Conservation (phyloP, 352 stramenopile species). For the Pythium aquatile region DNA sequence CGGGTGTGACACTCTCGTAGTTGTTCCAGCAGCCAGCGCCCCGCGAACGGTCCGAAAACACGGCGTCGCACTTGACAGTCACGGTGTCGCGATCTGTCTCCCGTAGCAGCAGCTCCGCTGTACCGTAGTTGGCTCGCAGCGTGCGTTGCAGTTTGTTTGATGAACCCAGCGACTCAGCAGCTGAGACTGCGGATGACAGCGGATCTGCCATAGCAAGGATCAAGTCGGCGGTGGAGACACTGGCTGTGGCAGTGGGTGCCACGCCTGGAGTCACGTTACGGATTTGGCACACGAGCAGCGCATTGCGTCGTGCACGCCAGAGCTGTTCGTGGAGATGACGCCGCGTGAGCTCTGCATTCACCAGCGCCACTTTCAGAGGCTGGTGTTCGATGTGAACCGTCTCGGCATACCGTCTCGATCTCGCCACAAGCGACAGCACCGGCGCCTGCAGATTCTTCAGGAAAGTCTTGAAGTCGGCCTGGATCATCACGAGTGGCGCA, state of each 20-base stretch:
- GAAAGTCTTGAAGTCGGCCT: constrained; percentile 51
- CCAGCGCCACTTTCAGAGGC: constrained; percentile 45
- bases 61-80: constrained; percentile 50
- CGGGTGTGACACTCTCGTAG: constrained; percentile 53
- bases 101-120: constrained; percentile 48
- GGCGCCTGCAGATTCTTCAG: constrained; percentile 46
- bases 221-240: constrained; percentile 11
- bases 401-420: constrained; percentile 46
- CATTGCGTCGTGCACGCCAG: constrained; percentile 53
- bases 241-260: background rate
- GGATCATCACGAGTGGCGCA: constrained; percentile 51
- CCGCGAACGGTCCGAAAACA: constrained; percentile 64
- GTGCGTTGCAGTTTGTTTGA: constrained; percentile 15
- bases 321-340: constrained; percentile 73
- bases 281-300: constrained; percentile 64
- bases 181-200: background rate
- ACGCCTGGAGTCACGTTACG: constrained; percentile 27
- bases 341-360: constrained; percentile 40
- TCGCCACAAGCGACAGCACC: constrained; percentile 47
- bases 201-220: constrained; percentile 8
- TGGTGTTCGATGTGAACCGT: constrained; percentile 53
- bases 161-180: background rate
- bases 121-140: constrained; percentile 57
- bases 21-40: constrained; percentile 40
- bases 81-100: constrained; percentile 37